Conservation (phyloP, 495 filamentous ascomycete species). For the Bacidia gigantensis region DNA sequence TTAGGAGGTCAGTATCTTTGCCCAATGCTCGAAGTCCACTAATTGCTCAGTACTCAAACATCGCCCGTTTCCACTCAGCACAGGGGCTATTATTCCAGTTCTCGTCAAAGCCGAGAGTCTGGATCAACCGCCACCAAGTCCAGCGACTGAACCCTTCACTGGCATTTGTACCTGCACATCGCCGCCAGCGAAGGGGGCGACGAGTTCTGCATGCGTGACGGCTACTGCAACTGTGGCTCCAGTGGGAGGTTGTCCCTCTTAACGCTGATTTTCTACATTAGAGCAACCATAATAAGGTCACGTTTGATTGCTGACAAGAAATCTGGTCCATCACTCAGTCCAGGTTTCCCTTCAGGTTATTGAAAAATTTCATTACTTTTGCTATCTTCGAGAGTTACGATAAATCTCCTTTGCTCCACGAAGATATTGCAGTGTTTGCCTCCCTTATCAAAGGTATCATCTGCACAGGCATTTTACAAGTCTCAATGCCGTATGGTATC, state of each 20-base stretch:
- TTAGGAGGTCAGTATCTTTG: constrained; percentile 29
- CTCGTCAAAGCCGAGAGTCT: constrained; percentile 43
- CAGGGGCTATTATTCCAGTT: constrained; percentile 58
- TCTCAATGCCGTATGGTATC: no score
- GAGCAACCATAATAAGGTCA: no score
- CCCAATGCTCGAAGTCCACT: neutral
- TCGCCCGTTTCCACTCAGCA: constrained; percentile 43
- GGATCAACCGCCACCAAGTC: constrained; percentile 18
- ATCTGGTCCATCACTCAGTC: no score
- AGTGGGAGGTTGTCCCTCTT: neutral
- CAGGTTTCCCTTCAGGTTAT: no score
- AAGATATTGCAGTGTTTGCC: no score
- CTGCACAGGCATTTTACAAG: no score
- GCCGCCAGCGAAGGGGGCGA: constrained; percentile 34
- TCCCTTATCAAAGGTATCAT: no score
- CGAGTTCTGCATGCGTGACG: constrained; percentile 34
- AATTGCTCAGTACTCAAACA: constrained; percentile 37
- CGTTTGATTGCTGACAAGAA: no score
- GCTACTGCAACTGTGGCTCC: constrained; percentile 23
- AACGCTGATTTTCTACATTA: no score
- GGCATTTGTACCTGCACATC: constrained; percentile 35
- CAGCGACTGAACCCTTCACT: constrained; percentile 28
- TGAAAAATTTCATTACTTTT: no score
- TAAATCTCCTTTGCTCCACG: no score
- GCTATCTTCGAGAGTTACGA: no score